Percentiles rank a stretch among this genome's conserved stretches.
Conservation (phyloP, 345 rosid species). For the Salix purpurea region DNA sequence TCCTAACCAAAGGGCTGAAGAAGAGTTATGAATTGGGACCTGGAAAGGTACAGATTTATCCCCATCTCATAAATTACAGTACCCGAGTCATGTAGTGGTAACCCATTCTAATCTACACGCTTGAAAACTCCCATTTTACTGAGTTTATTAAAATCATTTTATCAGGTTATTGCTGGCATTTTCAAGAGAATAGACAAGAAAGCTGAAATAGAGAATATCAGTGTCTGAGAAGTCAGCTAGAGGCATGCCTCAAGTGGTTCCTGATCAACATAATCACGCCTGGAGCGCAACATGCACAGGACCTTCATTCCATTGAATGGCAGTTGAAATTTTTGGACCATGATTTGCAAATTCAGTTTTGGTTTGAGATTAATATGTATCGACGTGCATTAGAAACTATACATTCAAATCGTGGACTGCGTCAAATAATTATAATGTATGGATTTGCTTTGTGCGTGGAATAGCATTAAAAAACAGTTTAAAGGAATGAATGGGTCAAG, state of each 20-base stretch:
- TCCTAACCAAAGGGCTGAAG: conserved; percentile 64
- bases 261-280: neutral
- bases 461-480: neutral
- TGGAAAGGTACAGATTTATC: conserved; percentile 63
- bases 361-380: neutral
- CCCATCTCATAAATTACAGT: neutral
- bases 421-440: neutral
- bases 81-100: neutral
- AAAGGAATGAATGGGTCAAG: neutral
- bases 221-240: conserved; percentile 41
- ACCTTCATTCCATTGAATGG: neutral
- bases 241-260: neutral
- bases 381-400: neutral
- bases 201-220: conserved; percentile 64
- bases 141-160: conserved; percentile 11
- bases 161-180: conserved; percentile 92
- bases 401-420: neutral
- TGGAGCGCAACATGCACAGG: neutral
- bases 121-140: neutral
- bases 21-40: conserved; percentile 92
- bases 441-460: neutral
- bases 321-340: neutral
- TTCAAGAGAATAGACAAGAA: conserved; percentile 83
- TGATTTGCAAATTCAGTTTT: neutral
- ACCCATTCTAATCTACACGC: too few species aligned